Base-by-base conservation (phyloP, 1,284 basidiomycete genomes). In the Austropuccinia psidii region DNA sequence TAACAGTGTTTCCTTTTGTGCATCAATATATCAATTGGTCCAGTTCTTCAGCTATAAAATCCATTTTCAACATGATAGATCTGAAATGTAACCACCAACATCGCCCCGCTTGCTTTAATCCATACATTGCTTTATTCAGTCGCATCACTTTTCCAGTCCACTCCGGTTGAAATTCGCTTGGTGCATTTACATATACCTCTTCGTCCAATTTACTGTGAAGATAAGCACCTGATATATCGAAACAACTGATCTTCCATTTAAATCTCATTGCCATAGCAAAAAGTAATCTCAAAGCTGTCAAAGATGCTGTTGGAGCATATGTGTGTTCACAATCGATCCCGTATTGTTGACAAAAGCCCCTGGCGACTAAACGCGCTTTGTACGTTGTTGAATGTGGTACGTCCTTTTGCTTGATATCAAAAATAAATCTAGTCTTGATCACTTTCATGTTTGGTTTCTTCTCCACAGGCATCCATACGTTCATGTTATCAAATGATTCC, bases 81-180 rank as follows among this genome's bases (percentile, higher is more conserved):
- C 31, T 39, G 39, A 69, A 58, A 35, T 39, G 39, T 35, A 58
- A 27, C 62, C 47, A 66, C 62, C 62, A 66, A 27, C 45, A 66
- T 19, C 33, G 13, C 8, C 4, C 43, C 9, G 62, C 62, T 31
- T 50, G 43, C 19, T n/a, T 31, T 17, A 47, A 50, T 17, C 62
- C 62, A 50, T 66, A 52, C 21, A 66, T 17, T 6, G 45, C 41
- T 33, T 50, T 47, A 5, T 33, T 29, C 13, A 66, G 24, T 66
- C 35, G 24, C 21, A 33, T n/a, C 1, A 37, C 62, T 27, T 66
- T 66, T 50, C 43, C 62, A 15, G 9, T 21, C n/a, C 1, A 13
- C n/a, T 27, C 17, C 21, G 4, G 43, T 3, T 29, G 1, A 37
- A 49, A 31, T 31, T 41, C 29, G 4, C 13, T 5, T 1, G 33